Evolutionary conservation across 768 basidiomycete genomes (phyloP), one percentile per base, ranked within the genome.

Genomic region (Exidia glandulosa): DNA sequence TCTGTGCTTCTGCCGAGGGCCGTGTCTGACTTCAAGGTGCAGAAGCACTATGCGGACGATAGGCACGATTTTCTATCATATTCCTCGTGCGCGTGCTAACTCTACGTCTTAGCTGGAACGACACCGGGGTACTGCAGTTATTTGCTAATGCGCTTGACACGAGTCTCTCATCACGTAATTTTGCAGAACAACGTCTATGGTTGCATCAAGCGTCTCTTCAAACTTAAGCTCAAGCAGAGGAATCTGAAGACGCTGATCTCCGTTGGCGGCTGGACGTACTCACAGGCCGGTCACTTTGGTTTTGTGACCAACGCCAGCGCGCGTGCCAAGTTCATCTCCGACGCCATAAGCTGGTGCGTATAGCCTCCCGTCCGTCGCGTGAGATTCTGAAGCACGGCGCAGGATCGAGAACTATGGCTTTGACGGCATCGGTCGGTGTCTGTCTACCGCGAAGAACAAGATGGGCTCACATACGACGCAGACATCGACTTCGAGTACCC

Each of bases 401-500:
- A 70, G 13, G 27, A 14, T 54, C 27, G 50, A 54, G 27, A 84
- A 91, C 69, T 87, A 89, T 60, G 90, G 90, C 0, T 81, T 93
- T 56, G 90, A 91, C 65, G 90, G 90, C 58, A 80, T 88, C 41
- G 41, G 84, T 83, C 64, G 57, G 81, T 68, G 6, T 27, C 16
- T 32, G 3, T 14, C 13, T 27, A 4, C 16, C 9, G 7, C 19
- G 47, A 9, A 36, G 7, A 36, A 36, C 34, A 36, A 7, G 16
- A 7, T 7, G 7, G 7, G 16, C 7, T 7, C 34, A 16, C 16
- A 7, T 48, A 9, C 23, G 9, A 48, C 47, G 47, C 47, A 16
- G 86, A 88, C 63, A 69, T 88, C 52, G 89, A 92, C 70, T 91
- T 85, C 70, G 90, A 93, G 71, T 93, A 86, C 66, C 88, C 89